Conservation (phyloP, 116 monocot genomes). For the Phalaenopsis hybrid region DNA sequence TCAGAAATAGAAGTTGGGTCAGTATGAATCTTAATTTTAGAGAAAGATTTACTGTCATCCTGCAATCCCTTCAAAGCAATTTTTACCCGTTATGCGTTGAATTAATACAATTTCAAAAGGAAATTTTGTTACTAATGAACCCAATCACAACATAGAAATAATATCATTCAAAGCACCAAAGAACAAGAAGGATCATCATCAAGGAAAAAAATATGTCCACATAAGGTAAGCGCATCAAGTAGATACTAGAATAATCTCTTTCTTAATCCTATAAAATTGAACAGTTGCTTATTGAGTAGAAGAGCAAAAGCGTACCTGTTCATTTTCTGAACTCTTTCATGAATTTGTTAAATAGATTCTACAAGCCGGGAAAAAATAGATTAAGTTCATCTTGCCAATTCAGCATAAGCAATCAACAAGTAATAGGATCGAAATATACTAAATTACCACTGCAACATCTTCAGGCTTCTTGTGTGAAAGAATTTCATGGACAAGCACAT, state of each 20-base stretch:
- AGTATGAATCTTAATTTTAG: conserved; percentile 41
- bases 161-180: not conserved
- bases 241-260: not conserved
- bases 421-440: not conserved
- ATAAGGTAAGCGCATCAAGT: not conserved
- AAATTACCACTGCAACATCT: conserved; percentile 71
- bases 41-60: conserved; percentile 51
- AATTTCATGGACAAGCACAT: conserved; percentile 60
- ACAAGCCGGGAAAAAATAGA: conserved; percentile 43
- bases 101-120: not conserved
- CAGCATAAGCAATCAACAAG: not conserved
- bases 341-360: conserved; percentile 66
- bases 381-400: conserved; percentile 1
- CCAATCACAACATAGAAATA: not conserved
- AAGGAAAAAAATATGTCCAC: not conserved
- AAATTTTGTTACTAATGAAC: not conserved
- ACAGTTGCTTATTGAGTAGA: not conserved
- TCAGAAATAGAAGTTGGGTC: conserved; percentile 33
- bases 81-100: conserved; percentile 41
- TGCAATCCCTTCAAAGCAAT: conserved; percentile 39
- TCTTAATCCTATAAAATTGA: not conserved
- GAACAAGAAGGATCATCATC: not conserved
- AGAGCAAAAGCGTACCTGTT: conserved; percentile 34
- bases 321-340: conserved; percentile 86
- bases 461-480: conserved; percentile 73